Evolutionary conservation across 352 stramenopile genomes (phyloP).

Genomic region (Phytophthora pini): DNA sequence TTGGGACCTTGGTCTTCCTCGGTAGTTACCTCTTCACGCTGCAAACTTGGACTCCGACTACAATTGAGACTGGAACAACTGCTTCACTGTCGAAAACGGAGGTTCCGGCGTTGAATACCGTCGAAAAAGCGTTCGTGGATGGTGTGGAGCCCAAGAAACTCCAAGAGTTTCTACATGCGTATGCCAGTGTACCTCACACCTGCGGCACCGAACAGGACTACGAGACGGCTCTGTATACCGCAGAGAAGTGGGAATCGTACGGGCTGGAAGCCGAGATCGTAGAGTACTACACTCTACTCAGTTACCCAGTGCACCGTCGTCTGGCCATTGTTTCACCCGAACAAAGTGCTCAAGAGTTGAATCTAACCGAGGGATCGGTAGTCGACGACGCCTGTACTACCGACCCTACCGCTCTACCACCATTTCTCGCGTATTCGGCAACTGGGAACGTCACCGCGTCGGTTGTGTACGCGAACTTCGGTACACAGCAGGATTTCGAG

Average conservation of each 20-base stretch:
- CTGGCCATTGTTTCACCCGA: constrained; percentile 48
- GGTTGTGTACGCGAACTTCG: constrained; percentile 89
- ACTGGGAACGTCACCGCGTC: constrained; percentile 64
- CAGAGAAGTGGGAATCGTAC: constrained; percentile 48
- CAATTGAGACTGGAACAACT: constrained; percentile 1
- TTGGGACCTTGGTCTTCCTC: constrained; percentile 19
- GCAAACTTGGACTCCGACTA: constrained; percentile 17
- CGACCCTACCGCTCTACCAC: constrained; percentile 55
- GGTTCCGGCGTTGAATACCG: constrained; percentile 14
- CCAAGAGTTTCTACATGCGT: constrained; percentile 35
- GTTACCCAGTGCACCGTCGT: constrained; percentile 49
- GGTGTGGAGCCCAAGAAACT: constrained; percentile 26
- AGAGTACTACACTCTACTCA: constrained; percentile 74
- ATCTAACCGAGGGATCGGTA: constrained; percentile 65
- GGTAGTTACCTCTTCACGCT: constrained; percentile 28
- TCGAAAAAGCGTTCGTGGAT: constrained; percentile 30
- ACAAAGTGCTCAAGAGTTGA: constrained; percentile 30
- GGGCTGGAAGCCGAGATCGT: constrained; percentile 66
- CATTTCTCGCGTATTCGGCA: constrained; percentile 80
- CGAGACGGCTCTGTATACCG: constrained; percentile 58
- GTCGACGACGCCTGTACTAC: constrained; percentile 69
- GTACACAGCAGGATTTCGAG: constrained; percentile 57
- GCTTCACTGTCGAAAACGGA: constrained; percentile 1
- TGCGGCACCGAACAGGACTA: constrained; percentile 52
- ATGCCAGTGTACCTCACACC: constrained; percentile 43